Base-by-base conservation (phyloP, 2,329 filamentous ascomycete species). In the Beauveria brongniartii region DNA sequence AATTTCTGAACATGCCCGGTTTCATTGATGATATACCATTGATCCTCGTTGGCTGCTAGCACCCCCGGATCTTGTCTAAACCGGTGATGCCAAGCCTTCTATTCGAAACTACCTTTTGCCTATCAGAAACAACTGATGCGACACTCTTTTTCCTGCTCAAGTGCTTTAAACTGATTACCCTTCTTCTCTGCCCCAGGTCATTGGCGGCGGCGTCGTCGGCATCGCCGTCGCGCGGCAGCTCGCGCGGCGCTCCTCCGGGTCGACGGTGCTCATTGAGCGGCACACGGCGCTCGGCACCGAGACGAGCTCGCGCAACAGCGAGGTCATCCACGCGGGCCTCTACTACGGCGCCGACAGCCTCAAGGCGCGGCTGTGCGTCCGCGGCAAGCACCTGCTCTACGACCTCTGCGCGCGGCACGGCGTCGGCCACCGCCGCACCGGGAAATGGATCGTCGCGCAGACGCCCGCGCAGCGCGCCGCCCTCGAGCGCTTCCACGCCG, bases 391-490 rank as follows among this genome's bases (percentile, higher is more conserved):
- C 37, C 79, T 91, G 71, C 79, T 97, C 62, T 99, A 99, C 75
- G 80, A 79, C 4, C 83, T 96, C 47, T 97, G 93, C 77, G 74
- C 77, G 5, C 76, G 76, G 61, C 78, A 90, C 68, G 73, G 74
- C 61, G 88, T 99, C 55, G 84, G 85, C 0, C 83, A 94, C 74
- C 80, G 80, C 59, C 88, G 88, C 70, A 89, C 86, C 26, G 92
- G 92, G 63, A 97, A 97, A 78, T 97, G 93, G 92, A 89, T 97
- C 68, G 90, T 97, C 1, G 93, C 93, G 1, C 94, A 97, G 77
- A 88, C 86, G 57, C 79, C 80, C 1, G 76, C 75, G 52, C 90
- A 97, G 77, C 81, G 83, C 70, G 80, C 77, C n/a, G 84, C 84
- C 50, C 83, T 82, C 2, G 74, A 86, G 65, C 72, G 69, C 22